Percentiles rank a stretch among this genome's conserved stretches.
phyloP scores from a whole-genome alignment of 2,329 filamentous ascomycete genomes.

The Aspergillus fumigatus region DNA sequence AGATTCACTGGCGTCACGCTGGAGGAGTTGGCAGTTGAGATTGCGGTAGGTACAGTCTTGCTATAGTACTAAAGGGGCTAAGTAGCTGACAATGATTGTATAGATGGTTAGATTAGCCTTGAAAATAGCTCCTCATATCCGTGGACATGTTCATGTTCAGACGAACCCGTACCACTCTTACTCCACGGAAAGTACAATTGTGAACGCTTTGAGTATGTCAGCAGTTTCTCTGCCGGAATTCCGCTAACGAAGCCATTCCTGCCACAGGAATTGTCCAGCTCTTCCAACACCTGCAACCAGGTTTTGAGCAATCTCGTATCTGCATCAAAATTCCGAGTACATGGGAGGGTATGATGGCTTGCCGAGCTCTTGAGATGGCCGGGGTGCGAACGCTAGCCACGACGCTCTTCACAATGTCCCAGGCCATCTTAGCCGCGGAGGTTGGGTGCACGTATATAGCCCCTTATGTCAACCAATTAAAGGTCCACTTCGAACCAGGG shows the following conservation, averaged over 20 bases:
- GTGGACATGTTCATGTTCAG: constrained; percentile 55
- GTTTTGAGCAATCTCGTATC: constrained; percentile 46
- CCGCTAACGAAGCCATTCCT: background rate
- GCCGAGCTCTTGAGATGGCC: constrained; percentile 47
- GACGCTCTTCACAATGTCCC: constrained; percentile 58
- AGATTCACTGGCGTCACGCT: constrained; percentile 34
- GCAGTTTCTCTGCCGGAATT: background rate
- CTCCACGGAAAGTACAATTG: constrained; percentile 45
- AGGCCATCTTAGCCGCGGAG: constrained; percentile 55
- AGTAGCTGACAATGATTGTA: background rate
- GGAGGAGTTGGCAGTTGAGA: constrained; percentile 53
- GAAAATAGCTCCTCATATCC: constrained; percentile 47
- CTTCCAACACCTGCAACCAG: constrained; percentile 43
- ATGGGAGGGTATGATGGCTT: constrained; percentile 61
- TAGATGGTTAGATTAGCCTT: constrained; percentile 55
- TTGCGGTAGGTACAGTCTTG: constrained; percentile 42
- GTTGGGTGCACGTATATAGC: constrained; percentile 59
- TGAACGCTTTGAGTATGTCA: constrained; percentile 48
- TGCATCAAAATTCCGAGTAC: constrained; percentile 62
- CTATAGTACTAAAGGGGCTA: background rate
- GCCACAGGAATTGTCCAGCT: constrained; percentile 48
- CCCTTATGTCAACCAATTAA: constrained; percentile 61
- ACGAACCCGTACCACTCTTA: constrained; percentile 56
- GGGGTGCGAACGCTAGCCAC: constrained; percentile 60
- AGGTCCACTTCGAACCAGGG: constrained; percentile 54